These are phyloP conservation scores for Triticum turgidum DNA, from an alignment of 176 grass and related monocot genomes.

Conservation along the genomic window DNA sequence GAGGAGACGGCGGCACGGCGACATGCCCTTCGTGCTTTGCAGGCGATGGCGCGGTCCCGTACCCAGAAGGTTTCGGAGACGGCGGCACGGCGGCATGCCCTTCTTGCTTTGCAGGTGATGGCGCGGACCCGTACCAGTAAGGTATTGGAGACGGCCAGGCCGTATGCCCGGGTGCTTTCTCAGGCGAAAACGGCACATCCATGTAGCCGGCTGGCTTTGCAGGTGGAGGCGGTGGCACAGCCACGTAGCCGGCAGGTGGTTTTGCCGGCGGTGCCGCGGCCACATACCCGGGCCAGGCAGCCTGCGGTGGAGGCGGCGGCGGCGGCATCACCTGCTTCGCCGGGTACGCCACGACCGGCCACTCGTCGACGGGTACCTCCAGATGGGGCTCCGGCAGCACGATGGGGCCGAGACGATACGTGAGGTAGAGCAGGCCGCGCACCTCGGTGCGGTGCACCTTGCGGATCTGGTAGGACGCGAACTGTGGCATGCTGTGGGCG, in stretches of 20 bases:
- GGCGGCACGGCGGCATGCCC: no score
- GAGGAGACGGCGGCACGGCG: no score
- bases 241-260: not conserved
- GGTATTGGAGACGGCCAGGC: not conserved
- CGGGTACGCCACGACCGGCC: constrained; percentile 35
- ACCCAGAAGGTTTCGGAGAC: no score
- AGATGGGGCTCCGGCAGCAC: not conserved
- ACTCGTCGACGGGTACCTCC: not conserved
- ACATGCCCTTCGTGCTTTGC: no score
- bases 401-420: constrained; percentile 53
- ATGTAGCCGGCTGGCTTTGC: not conserved
- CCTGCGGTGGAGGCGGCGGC: not conserved
- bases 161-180: not conserved
- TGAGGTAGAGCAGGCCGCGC: constrained; percentile 55
- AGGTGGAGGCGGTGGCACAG: not conserved
- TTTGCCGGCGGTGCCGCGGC: not conserved
- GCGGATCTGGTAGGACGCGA: constrained; percentile 57
- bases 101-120: no score
- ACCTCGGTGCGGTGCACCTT: constrained; percentile 47
- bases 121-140: no score
- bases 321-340: not conserved
- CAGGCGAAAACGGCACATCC: not conserved
- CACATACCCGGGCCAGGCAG: not conserved
- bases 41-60: no score
- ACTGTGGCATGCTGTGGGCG: constrained; percentile 24